Percentiles rank a stretch among this genome's conserved stretches.
Conservation (phyloP, 306 rosid species). For the Corylus heterophylla region DNA sequence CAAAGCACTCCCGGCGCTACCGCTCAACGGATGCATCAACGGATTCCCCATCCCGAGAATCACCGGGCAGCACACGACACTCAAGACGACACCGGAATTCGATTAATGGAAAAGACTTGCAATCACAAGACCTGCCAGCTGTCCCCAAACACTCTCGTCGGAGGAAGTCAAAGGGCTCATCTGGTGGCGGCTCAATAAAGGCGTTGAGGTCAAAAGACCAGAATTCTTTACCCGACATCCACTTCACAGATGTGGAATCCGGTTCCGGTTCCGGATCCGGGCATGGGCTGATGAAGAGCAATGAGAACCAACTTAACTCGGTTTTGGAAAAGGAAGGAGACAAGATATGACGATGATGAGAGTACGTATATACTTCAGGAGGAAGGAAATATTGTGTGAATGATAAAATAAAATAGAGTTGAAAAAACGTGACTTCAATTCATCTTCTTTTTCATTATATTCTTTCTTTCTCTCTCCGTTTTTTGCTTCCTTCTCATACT, state of each 20-base stretch:
- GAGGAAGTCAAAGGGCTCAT: slow-evolving; percentile 57
- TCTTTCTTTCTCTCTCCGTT: background rate
- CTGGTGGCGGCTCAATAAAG: slow-evolving; percentile 47
- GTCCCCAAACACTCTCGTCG: slow-evolving; percentile 45
- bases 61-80: slow-evolving; percentile 40
- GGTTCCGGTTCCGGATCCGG: slow-evolving; percentile 18
- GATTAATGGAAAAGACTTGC: slow-evolving; percentile 33
- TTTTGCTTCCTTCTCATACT: slow-evolving; percentile 7
- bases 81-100: slow-evolving; percentile 43
- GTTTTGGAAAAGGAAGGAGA: slow-evolving; percentile 19
- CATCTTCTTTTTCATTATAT: slow-evolving; percentile 2
- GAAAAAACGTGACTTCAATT: slow-evolving; percentile 11
- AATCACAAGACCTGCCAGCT: slow-evolving; percentile 36
- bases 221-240: slow-evolving; percentile 48
- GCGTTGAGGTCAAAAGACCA: slow-evolving; percentile 50
- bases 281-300: slow-evolving; percentile 18
- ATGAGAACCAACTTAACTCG: slow-evolving; percentile 11
- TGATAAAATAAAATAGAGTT: slow-evolving; percentile 11
- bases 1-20: slow-evolving; percentile 48
- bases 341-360: background rate
- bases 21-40: slow-evolving; percentile 40
- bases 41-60: slow-evolving; percentile 38
- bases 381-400: background rate
- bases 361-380: too few species aligned
- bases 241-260: slow-evolving; percentile 32